Percentiles rank a stretch among this genome's conserved stretches.
phyloP scores from a whole-genome alignment of 306 rosid species.

The Vachellia collinsii region DNA sequence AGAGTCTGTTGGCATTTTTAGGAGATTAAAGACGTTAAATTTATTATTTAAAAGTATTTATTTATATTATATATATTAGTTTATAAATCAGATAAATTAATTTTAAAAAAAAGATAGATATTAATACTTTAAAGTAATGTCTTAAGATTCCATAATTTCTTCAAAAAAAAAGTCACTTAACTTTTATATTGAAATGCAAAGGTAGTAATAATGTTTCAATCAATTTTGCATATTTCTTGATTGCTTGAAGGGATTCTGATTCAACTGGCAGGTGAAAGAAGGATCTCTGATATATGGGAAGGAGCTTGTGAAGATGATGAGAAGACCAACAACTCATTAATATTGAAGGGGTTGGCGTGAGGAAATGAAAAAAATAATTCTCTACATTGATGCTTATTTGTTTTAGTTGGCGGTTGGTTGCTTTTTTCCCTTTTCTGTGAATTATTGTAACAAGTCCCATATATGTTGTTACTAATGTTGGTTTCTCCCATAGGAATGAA shows the following conservation, averaged over 20 bases:
- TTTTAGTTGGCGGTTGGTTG: not conserved
- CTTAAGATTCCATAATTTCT: too few relatives aligned
- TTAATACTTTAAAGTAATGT: too few relatives aligned
- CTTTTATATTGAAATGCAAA: too few relatives aligned
- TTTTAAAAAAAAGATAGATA: too few relatives aligned
- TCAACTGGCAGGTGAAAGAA: not conserved
- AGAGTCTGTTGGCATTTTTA: too few relatives aligned
- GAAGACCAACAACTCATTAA: not conserved
- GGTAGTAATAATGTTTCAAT: not conserved
- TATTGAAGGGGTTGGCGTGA: not conserved
- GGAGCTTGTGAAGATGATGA: not conserved
- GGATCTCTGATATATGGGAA: not conserved
- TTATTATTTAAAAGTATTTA: too few relatives aligned
- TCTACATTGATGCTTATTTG: not conserved
- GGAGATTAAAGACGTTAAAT: too few relatives aligned
- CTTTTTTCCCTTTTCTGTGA: not conserved
- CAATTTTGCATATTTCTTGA: not conserved
- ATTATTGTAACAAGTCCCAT: not conserved
- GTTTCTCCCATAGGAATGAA: slow-evolving; percentile 1
- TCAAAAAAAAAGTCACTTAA: too few relatives aligned
- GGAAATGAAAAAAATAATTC: not conserved
- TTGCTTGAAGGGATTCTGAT: not conserved
- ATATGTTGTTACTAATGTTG: not conserved
- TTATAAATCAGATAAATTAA: too few relatives aligned
- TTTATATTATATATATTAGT: too few relatives aligned